phyloP scores from a whole-genome alignment of 176 grass and related monocot species.

The Zoysia japonica region DNA sequence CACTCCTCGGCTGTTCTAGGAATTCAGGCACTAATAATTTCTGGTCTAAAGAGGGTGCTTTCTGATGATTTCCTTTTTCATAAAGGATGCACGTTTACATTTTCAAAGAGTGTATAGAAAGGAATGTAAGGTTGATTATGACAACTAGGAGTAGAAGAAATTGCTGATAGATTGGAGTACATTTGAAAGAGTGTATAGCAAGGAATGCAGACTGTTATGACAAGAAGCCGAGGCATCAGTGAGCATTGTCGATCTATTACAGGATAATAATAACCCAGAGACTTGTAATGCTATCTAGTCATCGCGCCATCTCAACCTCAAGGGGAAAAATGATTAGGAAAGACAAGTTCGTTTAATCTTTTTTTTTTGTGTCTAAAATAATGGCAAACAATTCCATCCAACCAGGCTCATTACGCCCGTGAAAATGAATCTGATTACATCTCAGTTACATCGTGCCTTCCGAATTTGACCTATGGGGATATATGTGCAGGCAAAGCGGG shows the following conservation, averaged over 20 bases:
- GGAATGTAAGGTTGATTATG: constrained; percentile 11
- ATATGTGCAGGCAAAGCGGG: constrained; percentile 70
- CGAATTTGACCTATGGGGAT: not conserved
- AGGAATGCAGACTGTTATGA: constrained; percentile 23
- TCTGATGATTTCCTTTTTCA: not conserved
- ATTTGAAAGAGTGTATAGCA: constrained; percentile 34
- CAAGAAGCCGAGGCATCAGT: not conserved
- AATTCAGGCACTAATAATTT: not conserved
- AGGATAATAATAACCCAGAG: not conserved
- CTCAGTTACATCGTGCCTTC: not conserved
- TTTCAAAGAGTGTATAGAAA: constrained; percentile 38
- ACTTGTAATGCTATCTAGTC: constrained; percentile 9
- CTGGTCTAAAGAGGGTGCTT: constrained; percentile 2
- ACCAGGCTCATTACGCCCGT: not conserved
- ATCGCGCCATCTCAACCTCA: not conserved
- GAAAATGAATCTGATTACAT: not conserved
- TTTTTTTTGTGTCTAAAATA: constrained; percentile 2
- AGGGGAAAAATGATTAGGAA: not conserved
- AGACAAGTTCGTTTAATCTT: not conserved
- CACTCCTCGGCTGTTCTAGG: constrained; percentile 1
- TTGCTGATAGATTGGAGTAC: no score
- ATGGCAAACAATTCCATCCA: not conserved
- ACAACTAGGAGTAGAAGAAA: not conserved
- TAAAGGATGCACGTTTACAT: not conserved
- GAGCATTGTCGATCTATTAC: constrained; percentile 1